phyloP scores from a whole-genome alignment of 73 alveolate species.

The Paramecium pentaurelia region DNA sequence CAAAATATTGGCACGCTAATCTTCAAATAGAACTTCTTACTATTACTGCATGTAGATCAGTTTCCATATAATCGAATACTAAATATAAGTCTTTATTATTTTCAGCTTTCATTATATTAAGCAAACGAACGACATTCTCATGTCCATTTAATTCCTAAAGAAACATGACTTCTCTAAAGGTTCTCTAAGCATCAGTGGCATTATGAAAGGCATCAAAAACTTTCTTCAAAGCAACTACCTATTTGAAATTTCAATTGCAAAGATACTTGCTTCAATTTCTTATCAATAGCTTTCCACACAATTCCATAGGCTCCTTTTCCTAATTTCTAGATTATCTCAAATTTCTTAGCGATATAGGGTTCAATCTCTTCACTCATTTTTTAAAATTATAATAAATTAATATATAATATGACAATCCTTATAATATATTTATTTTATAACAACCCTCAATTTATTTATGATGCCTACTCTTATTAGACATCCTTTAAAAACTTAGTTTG shows the following conservation, averaged over 20 bases:
- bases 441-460: background rate
- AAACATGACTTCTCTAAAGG: slow-evolving; percentile 90
- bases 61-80: slow-evolving; percentile 84
- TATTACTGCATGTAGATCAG: slow-evolving; percentile 83
- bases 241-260: background rate
- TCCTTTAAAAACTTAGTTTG: background rate
- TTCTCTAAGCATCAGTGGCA: slow-evolving; percentile 98
- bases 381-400: background rate
- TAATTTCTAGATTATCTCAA: slow-evolving; percentile 79
- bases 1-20: slow-evolving; percentile 81
- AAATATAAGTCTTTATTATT: slow-evolving; percentile 79
- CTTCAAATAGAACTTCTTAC: background rate
- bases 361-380: slow-evolving; percentile 88
- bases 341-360: slow-evolving; percentile 78
- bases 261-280: slow-evolving; percentile 74
- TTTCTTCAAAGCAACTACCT: slow-evolving; percentile 94
- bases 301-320: slow-evolving; percentile 97
- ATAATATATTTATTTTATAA: background rate
- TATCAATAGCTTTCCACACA: slow-evolving; percentile 95
- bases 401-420: background rate
- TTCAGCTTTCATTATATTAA: slow-evolving; percentile 89
- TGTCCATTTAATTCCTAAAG: slow-evolving; percentile 91
- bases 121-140: slow-evolving; percentile 88
- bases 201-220: slow-evolving; percentile 96
- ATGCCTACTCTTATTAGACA: background rate